Conservation (phyloP, 371 early-diverging fungal species). For the Globomyces sp. region DNA sequence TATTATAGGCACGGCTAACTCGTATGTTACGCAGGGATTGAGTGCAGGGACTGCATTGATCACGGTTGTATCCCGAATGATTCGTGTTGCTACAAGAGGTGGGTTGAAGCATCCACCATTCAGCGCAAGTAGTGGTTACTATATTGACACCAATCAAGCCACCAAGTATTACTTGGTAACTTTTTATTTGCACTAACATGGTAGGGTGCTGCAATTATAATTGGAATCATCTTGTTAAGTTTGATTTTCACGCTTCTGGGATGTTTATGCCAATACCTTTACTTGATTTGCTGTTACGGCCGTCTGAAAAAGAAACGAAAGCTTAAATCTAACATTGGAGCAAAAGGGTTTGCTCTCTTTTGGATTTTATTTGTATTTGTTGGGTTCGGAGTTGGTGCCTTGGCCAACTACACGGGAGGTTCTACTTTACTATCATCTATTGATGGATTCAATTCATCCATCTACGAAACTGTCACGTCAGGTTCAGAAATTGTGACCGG, state of each 20-base stretch:
- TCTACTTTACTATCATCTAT: not conserved
- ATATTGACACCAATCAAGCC: not conserved
- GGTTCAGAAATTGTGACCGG: not conserved
- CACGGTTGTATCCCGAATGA: too few species aligned
- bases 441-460: not conserved
- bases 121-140: not conserved
- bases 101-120: too few species aligned
- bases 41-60: too few species aligned
- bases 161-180: slow-evolving; percentile 8
- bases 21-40: too few species aligned
- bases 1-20: too few species aligned
- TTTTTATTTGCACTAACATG: not conserved
- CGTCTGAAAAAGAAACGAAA: not conserved
- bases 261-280: not conserved
- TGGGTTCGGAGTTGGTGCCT: not conserved
- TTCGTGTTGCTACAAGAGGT: too few species aligned
- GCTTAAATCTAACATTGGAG: not conserved
- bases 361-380: slow-evolving; percentile 5
- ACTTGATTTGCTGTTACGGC: not conserved
- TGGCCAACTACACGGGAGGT: slow-evolving; percentile 4
- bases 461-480: not conserved
- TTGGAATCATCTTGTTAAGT: not conserved
- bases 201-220: slow-evolving; percentile 1
- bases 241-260: not conserved
- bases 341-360: slow-evolving; percentile 1